Base-by-base conservation (phyloP, 2,329 filamentous ascomycete genomes). In the Aspergillus sp. region DNA sequence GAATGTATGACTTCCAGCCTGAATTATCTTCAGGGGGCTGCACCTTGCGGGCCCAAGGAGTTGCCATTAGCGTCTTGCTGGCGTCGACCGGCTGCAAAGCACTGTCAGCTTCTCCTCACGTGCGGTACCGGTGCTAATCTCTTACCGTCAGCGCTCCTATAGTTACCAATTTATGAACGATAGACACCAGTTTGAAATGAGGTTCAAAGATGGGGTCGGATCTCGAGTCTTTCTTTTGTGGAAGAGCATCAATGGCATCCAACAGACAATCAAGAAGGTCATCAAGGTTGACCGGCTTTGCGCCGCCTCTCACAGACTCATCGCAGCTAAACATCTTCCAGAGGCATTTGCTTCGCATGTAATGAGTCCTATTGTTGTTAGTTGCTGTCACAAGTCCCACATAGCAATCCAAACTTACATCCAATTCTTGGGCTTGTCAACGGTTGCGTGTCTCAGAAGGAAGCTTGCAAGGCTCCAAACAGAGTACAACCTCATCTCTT, bases 171-270 rank as follows among this genome's bases (percentile, higher is more conserved):
- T 96, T 96, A 73, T 95, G 85, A 6, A 91, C 74, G 19, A 94
- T 77, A 2, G 89, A 88, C 33, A 94, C 82, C 17, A 96, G 86
- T 73, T 95, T 96, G 77, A 95, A 96, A 67, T 96, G 91, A 3
- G 92, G 92, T 67, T 96, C 92, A 14, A 96, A 80, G 20, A 95
- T 86, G 0, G 89, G 90, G 55, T 96, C 90, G 35, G 74, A 70
- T 17, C 82, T 78, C 14, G 76, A 79, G 60, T 87, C 82, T 60
- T 78, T 79, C 54, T 82, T 81, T 55, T 81, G 78, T 1, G 86
- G 85, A 20, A 87, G 70, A 8, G 77, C 76, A 50, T 84, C 78
- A 51, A 89, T 82, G 2, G 86, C 81, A 55, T 79, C 78, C 13
- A 79, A 71, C 51, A 87, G 77, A 9, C 80, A 75, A 49, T 82